Evolutionary conservation across 2,329 filamentous ascomycete species (phyloP).

Genomic region (Clonostachys rosea): DNA sequence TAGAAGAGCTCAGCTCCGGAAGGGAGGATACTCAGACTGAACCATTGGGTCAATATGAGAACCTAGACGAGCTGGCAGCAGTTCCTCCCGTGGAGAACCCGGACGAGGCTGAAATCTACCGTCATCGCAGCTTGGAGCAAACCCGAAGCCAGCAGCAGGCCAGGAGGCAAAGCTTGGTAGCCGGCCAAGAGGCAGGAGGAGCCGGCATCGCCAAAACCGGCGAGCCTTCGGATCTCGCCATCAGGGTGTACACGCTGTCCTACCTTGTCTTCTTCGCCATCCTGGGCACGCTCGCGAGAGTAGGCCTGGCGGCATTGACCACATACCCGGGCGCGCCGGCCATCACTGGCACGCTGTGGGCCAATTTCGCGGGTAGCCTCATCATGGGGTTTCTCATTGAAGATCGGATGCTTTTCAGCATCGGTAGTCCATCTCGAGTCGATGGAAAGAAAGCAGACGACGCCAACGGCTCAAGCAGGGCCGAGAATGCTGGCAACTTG

Average conservation of each 20-base stretch:
- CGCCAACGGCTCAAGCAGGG: slow-evolving; percentile 19
- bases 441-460: slow-evolving; percentile 19
- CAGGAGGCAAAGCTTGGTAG: neutral
- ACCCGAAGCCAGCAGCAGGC: slow-evolving; percentile 4
- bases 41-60: slow-evolving; percentile 23
- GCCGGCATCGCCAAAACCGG: neutral
- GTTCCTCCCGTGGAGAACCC: slow-evolving; percentile 16
- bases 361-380: slow-evolving; percentile 77
- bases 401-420: slow-evolving; percentile 69
- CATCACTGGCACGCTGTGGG: slow-evolving; percentile 74
- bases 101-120: slow-evolving; percentile 4
- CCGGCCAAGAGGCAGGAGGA: neutral
- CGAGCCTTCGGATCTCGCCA: slow-evolving; percentile 39
- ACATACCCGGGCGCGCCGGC: slow-evolving; percentile 75
- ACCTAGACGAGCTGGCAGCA: slow-evolving; percentile 35
- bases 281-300: slow-evolving; percentile 74
- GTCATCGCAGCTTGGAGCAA: slow-evolving; percentile 8
- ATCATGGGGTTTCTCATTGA: slow-evolving; percentile 84
- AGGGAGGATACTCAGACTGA: slow-evolving; percentile 4
- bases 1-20: no score
- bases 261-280: slow-evolving; percentile 85
- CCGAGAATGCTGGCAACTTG: slow-evolving; percentile 16
- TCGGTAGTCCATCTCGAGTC: slow-evolving; percentile 43
- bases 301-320: slow-evolving; percentile 77
- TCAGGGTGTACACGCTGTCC: slow-evolving; percentile 66